Percentiles rank a stretch among this genome's conserved stretches.
These are phyloP conservation scores for Pseudocercospora fuligena DNA, from an alignment of 2,329 filamentous ascomycete genomes.

Conservation along the genomic window DNA sequence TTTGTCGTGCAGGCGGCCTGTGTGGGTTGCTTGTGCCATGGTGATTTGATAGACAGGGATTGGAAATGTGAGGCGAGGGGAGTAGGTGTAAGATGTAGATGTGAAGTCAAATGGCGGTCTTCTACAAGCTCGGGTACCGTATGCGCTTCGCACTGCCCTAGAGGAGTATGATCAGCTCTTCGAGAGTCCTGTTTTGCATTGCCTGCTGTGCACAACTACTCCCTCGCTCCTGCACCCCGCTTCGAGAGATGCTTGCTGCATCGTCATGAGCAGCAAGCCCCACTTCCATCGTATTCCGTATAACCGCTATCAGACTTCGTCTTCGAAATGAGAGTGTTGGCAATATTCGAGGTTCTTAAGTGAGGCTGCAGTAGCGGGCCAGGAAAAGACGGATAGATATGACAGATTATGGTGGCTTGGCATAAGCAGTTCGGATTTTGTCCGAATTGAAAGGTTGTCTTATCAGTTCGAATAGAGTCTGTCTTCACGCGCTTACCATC, in stretches of 20 bases:
- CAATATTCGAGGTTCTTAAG: neutral
- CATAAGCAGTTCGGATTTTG: neutral
- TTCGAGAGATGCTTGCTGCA: neutral
- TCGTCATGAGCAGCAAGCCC: neutral
- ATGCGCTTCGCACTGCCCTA: neutral
- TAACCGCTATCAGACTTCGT: neutral
- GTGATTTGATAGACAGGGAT: neutral
- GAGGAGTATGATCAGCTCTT: neutral
- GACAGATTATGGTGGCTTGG: neutral
- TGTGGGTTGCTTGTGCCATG: neutral
- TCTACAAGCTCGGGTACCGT: neutral
- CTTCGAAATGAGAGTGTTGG: neutral
- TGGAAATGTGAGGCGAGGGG: neutral
- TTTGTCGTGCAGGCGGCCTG: slow-evolving; percentile 26
- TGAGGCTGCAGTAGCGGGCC: neutral
- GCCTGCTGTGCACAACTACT: neutral
- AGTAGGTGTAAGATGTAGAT: neutral
- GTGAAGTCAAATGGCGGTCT: neutral
- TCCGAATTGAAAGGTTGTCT: neutral
- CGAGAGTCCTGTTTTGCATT: neutral
- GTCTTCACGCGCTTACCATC: neutral
- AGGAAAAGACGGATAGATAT: neutral
- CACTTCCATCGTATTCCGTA: neutral
- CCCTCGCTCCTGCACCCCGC: neutral
- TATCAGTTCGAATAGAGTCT: neutral